Base-by-base conservation (phyloP, 192 early-diverging fungal genomes). In the Backusella australiensis region DNA sequence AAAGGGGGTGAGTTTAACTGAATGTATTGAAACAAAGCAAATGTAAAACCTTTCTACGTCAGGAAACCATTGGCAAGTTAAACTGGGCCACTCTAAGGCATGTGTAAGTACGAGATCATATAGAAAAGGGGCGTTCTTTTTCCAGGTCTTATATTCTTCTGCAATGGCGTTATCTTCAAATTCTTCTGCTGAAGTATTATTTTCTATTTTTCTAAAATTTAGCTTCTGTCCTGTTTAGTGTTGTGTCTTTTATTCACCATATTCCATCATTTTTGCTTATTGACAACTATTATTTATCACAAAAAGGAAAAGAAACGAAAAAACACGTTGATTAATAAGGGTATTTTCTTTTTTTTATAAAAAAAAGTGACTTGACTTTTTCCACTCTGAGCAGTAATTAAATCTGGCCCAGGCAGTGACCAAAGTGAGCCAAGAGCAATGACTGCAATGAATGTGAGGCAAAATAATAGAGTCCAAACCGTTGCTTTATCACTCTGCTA, bases 71-170 rank as follows among this genome's bases (percentile, higher is more conserved):
- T 99, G 98, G 73, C 91, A 91, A 34, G 98, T 99, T 74, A 99
- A 86, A 49, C 95, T 95, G 12, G 98, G 98, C 98, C 98, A 99
- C 82, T 98, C 96, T 17, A 99, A 86, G n/a, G 98, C 97, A 78
- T 99, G 98, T 15, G 98, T 97, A 26, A 99, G 91, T 14, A 99
- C 93, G 41, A 96, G 89, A 85, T 99, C 98, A 82, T 99, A 99
- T 26, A 99, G 91, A 78, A 99, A 99, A 39, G 98, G 98, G 15
- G 93, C 94, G 86, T 99, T 99, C 88, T 99, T 99, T 82, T 99
- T 99, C 98, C 98, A 99, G 72, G 95, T 95, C 86, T 98, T 98
- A 86, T 98, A 97, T 79, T 98, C 96, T 84, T 97, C 96, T 79
- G 96, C 96, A 70, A 96, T 94, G 34, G 95, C 83, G 78, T 95